Base-by-base conservation (phyloP, 1,139 yeast species). In the Debaryomycetaceae sp. region DNA sequence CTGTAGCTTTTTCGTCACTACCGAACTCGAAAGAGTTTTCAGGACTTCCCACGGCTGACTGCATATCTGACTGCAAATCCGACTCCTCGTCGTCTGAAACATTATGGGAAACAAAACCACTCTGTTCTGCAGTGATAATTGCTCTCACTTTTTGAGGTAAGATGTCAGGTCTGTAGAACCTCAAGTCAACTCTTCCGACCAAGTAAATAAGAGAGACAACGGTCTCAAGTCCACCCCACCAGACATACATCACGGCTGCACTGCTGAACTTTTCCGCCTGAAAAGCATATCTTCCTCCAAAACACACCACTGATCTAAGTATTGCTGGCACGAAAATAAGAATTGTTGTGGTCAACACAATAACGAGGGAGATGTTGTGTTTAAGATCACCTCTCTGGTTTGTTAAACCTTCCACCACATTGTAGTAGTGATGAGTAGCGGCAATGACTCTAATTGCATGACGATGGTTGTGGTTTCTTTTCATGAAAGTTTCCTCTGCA, bases 81-180 rank as follows among this genome's bases (percentile, higher is more conserved):
- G n/a, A n/a, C n/a, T 31, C 28, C 15, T 18, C 34, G 16, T 30
- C 18, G 19, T 30, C 33, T 7, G 38, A 35, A 6, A 22, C 33
- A 11, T 17, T 13, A 28, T 29, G 13, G 5, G 37, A 15, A 16
- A 14, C 15, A 14, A 33, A 33, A n/a, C 17, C 16, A 22, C 68
- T 55, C 47, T 71, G 76, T 44, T 71, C 71, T 2, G 75, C 75
- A 5, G 77, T 71, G 35, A 70, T 61, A 34, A 71, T 69, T 17
- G 59, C 50, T 40, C 75, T 54, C 13, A 71, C 75, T 39, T 59
- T 60, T 28, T 53, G 48, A 5, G 76, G 75, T 42, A 78, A 63
- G 42, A 63, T 59, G 52, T 83, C 92, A 17, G 92, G 92, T 59
- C 87, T 79, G 70, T 85, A 85, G 64, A 85, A 85, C 55, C 94